These are phyloP conservation scores for Arbutus unedo DNA, from an alignment of 148 eudicot genomes.

Conservation along the genomic window DNA sequence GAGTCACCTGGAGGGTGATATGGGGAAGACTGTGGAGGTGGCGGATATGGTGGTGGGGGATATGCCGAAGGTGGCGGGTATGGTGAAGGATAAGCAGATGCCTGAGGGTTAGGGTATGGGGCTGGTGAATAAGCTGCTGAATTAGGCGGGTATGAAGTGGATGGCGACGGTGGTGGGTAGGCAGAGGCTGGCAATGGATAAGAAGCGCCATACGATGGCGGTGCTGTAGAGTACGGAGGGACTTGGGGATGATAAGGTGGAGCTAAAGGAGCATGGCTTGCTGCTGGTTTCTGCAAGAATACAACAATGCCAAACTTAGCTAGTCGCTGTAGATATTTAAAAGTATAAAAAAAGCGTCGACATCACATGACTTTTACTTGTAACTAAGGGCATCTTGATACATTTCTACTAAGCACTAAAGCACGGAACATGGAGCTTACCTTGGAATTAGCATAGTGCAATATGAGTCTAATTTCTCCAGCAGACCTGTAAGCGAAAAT, in stretches of 20 bases:
- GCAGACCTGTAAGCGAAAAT: constrained; percentile 52
- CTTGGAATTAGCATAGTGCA: constrained; percentile 66
- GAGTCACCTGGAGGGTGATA: constrained; percentile 36
- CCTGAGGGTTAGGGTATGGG: constrained; percentile 23
- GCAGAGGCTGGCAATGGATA: constrained; percentile 27
- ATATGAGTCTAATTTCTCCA: constrained; percentile 84
- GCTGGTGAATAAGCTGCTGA: constrained; percentile 40
- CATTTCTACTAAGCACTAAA: constrained; percentile 3
- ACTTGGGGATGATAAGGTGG: constrained; percentile 52
- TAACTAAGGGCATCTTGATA: neutral
- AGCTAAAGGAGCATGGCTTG: constrained; percentile 51
- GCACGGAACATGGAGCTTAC: constrained; percentile 34
- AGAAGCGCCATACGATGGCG: constrained; percentile 21
- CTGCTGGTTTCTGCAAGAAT: constrained; percentile 49
- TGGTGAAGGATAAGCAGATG: constrained; percentile 41
- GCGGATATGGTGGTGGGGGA: constrained; percentile 34
- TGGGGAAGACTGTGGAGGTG: constrained; percentile 39
- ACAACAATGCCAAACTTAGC: neutral
- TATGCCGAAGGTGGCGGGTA: constrained; percentile 39
- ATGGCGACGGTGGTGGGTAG: constrained; percentile 36
- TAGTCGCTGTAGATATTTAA: neutral
- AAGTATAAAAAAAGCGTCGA: neutral
- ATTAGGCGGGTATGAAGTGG: constrained; percentile 38
- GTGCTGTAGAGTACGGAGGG: constrained; percentile 47
- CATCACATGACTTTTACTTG: neutral